Evolutionary conservation across 2,329 filamentous ascomycete species (phyloP).

Genomic region (Tolypocladium ophioglossoides): DNA sequence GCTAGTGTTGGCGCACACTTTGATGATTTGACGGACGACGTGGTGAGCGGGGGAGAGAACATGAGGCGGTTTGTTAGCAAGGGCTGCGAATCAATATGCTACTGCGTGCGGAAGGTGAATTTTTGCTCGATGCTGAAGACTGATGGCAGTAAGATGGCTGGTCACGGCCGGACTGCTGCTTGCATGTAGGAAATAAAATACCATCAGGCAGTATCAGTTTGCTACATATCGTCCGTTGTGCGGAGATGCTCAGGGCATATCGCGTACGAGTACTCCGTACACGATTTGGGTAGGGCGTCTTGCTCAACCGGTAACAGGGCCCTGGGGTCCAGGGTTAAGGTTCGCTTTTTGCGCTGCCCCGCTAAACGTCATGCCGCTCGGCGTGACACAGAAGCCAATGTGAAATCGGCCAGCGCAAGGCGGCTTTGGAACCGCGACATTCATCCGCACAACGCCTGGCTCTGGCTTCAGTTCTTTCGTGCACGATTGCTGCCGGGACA

Average conservation of each 20-base stretch:
- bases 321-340: background rate
- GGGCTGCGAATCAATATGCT: background rate
- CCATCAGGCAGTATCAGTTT: background rate
- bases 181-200: background rate
- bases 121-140: background rate
- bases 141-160: background rate
- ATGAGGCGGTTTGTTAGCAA: background rate
- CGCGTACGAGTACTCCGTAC: too few species aligned
- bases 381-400: constrained; percentile 2
- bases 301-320: too few species aligned
- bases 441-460: background rate
- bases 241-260: too few species aligned
- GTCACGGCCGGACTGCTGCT: background rate
- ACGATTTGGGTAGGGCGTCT: too few species aligned
- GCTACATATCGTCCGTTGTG: too few species aligned
- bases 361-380: background rate
- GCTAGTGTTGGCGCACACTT: constrained; percentile 1
- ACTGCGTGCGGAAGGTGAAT: background rate
- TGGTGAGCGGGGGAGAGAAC: background rate
- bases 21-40: constrained; percentile 1
- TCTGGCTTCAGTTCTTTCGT: background rate
- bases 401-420: background rate
- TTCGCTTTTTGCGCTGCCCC: background rate
- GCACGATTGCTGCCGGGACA: background rate
- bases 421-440: background rate